phyloP scores from a whole-genome alignment of 2,329 filamentous ascomycete species.

The Cryphonectria naterciae region DNA sequence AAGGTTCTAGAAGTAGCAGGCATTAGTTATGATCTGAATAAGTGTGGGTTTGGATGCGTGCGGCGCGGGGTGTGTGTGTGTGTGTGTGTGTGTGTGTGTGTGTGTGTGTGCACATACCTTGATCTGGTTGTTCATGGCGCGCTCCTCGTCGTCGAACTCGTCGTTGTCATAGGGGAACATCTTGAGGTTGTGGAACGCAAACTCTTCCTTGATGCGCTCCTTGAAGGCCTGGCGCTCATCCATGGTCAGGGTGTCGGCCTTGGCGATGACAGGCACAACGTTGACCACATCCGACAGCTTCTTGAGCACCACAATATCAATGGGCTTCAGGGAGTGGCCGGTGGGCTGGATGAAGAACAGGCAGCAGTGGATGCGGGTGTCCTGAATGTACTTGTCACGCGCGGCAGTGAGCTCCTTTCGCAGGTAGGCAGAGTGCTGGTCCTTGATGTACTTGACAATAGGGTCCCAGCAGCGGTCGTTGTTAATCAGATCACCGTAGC shows the following conservation, averaged over 20 bases:
- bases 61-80: too few species aligned
- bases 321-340: constrained; percentile 96
- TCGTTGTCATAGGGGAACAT: constrained; percentile 99
- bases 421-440: constrained; percentile 98
- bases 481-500: constrained; percentile 98
- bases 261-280: constrained; percentile 97
- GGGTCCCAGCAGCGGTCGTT: constrained; percentile 99
- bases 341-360: constrained; percentile 99
- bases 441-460: constrained; percentile 99
- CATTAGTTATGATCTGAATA: constrained; percentile 40
- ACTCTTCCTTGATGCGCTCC: constrained; percentile 99
- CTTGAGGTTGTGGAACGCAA: constrained; percentile 98
- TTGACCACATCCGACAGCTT: constrained; percentile 99
- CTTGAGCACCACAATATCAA: constrained; percentile 99
- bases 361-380: constrained; percentile 99
- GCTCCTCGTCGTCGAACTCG: constrained; percentile 96
- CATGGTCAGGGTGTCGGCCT: constrained; percentile 92
- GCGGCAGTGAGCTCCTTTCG: constrained; percentile 99
- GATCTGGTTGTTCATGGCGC: constrained; percentile 89
- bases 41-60: background rate
- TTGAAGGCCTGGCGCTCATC: constrained; percentile 98
- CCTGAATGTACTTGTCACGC: constrained; percentile 98
- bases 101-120: constrained; percentile 65
- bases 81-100: too few species aligned
- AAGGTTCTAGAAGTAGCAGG: constrained; percentile 64